Evolutionary conservation across 2,329 filamentous ascomycete species (phyloP), one percentile per base, ranked within the genome.

Genomic region (Lojkania enalia): DNA sequence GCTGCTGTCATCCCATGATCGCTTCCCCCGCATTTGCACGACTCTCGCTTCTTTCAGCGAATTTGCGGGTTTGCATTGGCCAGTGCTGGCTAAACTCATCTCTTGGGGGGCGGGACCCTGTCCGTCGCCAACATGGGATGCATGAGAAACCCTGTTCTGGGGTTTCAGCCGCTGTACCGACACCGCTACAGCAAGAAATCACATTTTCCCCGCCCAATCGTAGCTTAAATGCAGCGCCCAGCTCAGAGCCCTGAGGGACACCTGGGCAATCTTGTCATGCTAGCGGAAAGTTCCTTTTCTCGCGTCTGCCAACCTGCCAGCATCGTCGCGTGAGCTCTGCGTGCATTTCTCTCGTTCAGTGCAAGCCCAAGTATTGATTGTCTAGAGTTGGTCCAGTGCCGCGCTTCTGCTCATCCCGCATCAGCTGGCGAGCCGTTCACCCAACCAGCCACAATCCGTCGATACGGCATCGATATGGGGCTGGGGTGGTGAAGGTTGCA

Each of bases 21-120:
- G 40, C 25, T 44, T 48, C 40, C 45, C 30, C 45, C 45, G 45
- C 45, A 48, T 44, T 44, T 35, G 20, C 19, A 39, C 27, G 15
- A 19, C 15, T 19, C 14, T 13, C 38, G 11, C n/a, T 19, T 20
- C 18, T 29, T 23, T 39, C 25, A 20, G n/a, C 27, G 39, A 39
- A 32, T 32, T 35, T 25, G 36, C 29, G 30, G 14, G 25, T 27
- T 43, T 16, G 32, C 21, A 33, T 44, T 48, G 45, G 40, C 33
- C 32, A 18, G 39, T 42, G 32, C 20, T 36, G 20, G 31, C 13
- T 19, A 20, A 27, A 42, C 3, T 35, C 40, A 36, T 27, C 14
- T 18, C 15, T 36, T 35, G 30, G 9, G 19, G 12, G 19, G 7
- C 6, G 9, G 7, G 19, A 21, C 32, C 6, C 21, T 27, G 40